Base-by-base conservation (phyloP, 1,139 yeast genomes). In the Nakaseomyces delphensis region DNA sequence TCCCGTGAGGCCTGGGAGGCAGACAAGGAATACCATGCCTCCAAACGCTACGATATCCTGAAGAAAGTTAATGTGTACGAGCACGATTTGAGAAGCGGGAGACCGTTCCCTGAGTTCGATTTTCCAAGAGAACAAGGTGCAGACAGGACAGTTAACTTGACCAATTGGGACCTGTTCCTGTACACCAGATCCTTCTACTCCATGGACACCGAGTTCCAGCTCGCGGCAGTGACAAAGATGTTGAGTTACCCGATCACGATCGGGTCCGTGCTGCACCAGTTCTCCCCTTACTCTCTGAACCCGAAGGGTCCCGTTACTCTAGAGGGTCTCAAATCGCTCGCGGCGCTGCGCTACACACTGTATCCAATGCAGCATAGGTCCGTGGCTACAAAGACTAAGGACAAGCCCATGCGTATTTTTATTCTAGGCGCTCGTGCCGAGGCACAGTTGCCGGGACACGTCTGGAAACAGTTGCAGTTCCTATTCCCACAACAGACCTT, bases 191-290 rank as follows among this genome's bases (percentile, higher is more conserved):
- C 83, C 56, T 91, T 86, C 62, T 81, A 79, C 56, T 89, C 97
- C 4, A 89, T 91, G 97, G 95, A 91, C 63, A 84, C 96, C 10
- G 96, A 89, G 62, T 91, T 85, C 67, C 94, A 89, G 64, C 69
- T 89, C 59, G 97, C 98, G 0, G 95, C 95, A 2, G 91, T 89
- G 29, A 86, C 97, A 21, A 91, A 93, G 63, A 84, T 91, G 73
- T 73, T 91, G 59, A 83, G 95, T 40, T 91, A 87, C 63, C 98
- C 98, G 36, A 68, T 86, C 47, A 87, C 98, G 4, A 81, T 91
- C 46, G 95, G 86, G 10, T 77, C 95, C 1, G 65, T 86, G 19
- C 66, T 91, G 55, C 93, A 89, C 64, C 83, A 82, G 60, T 82
- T 72, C 60, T 83, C 96, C 1, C 96, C 98, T 3, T 89, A 87